Conservation (phyloP, 208 protist species). For the Zelonia costaricensis region DNA sequence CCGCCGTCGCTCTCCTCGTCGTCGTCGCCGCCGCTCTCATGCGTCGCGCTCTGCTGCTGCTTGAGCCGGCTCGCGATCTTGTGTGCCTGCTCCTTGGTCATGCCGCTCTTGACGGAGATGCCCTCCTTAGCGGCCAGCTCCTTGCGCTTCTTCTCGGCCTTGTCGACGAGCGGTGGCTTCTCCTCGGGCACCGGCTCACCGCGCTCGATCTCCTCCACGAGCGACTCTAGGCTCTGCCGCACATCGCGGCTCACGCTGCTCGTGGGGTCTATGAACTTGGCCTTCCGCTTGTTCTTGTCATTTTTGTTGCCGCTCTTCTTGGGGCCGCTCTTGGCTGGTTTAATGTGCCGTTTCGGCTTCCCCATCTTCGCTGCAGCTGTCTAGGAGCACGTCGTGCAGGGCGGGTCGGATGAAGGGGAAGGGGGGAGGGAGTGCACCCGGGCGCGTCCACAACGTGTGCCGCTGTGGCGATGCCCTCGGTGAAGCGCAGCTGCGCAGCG, state of each 20-base stretch:
- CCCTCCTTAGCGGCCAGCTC: conserved; percentile 42
- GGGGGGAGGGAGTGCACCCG: neutral
- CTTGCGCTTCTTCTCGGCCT: conserved; percentile 33
- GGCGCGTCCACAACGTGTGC: too few relatives aligned
- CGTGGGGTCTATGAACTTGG: conserved; percentile 60
- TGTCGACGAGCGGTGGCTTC: conserved; percentile 8
- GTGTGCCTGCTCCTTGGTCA: conserved; percentile 65
- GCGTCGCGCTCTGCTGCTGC: conserved; percentile 37
- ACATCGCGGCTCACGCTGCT: conserved; percentile 59
- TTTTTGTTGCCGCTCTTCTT: conserved; percentile 57
- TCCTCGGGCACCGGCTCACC: conserved; percentile 14
- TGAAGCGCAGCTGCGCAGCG: too few relatives aligned
- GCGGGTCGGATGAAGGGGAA: too few relatives aligned
- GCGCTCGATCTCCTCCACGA: conserved; percentile 63
- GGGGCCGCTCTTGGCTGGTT: conserved; percentile 33
- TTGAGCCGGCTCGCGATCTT: conserved; percentile 46
- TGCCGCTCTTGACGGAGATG: conserved; percentile 64
- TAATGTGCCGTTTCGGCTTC: conserved; percentile 51
- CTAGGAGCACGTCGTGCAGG: too few relatives aligned
- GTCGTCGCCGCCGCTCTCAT: conserved; percentile 41
- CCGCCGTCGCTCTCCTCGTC: conserved; percentile 46
- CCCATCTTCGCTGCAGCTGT: too few relatives aligned
- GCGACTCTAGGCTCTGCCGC: conserved; percentile 41
- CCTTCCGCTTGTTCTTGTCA: conserved; percentile 53
- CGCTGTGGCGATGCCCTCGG: too few relatives aligned